A percentile compares a stretch with the other conserved stretches of the same genome.
phyloP scores from a whole-genome alignment of 2,329 filamentous ascomycete species.

The Davidsoniella eucalypti region DNA sequence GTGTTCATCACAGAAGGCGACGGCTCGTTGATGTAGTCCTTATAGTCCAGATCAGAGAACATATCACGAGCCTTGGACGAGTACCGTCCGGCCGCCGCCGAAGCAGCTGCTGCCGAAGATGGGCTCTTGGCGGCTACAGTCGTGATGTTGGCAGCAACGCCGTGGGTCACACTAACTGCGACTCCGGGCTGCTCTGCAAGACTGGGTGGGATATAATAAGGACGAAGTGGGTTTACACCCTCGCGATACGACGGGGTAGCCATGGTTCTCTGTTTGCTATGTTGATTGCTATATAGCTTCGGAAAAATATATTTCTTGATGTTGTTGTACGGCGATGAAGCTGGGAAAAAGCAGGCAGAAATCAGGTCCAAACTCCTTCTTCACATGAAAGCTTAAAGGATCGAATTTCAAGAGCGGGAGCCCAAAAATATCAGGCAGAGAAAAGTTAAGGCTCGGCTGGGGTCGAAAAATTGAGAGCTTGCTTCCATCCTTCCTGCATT shows the following conservation, averaged over 20 bases:
- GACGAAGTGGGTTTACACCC: slow-evolving; percentile 46
- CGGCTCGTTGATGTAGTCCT: slow-evolving; percentile 63
- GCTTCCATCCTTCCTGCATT: slow-evolving; percentile 7
- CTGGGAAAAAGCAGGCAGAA: neutral
- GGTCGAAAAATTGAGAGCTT: slow-evolving; percentile 13
- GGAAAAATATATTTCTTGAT: neutral
- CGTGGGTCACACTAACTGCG: slow-evolving; percentile 20
- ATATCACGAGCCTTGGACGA: slow-evolving; percentile 62
- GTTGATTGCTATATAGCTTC: neutral
- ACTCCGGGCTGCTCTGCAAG: slow-evolving; percentile 27
- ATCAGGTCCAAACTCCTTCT: neutral
- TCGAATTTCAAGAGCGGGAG: slow-evolving; percentile 5
- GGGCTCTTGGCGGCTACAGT: slow-evolving; percentile 29
- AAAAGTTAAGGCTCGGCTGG: slow-evolving; percentile 10
- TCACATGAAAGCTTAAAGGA: slow-evolving; percentile 2
- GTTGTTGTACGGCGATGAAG: neutral
- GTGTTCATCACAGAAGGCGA: slow-evolving; percentile 58
- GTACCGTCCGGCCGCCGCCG: slow-evolving; percentile 22
- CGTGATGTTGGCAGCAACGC: slow-evolving; percentile 20
- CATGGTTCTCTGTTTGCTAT: slow-evolving; percentile 2
- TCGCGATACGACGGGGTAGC: slow-evolving; percentile 29
- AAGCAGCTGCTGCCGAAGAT: neutral
- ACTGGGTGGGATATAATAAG: slow-evolving; percentile 51
- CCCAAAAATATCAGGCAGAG: slow-evolving; percentile 5
- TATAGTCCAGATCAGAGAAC: slow-evolving; percentile 81